Conservation (phyloP, 495 filamentous ascomycete genomes). For the Parmelia sp. region DNA sequence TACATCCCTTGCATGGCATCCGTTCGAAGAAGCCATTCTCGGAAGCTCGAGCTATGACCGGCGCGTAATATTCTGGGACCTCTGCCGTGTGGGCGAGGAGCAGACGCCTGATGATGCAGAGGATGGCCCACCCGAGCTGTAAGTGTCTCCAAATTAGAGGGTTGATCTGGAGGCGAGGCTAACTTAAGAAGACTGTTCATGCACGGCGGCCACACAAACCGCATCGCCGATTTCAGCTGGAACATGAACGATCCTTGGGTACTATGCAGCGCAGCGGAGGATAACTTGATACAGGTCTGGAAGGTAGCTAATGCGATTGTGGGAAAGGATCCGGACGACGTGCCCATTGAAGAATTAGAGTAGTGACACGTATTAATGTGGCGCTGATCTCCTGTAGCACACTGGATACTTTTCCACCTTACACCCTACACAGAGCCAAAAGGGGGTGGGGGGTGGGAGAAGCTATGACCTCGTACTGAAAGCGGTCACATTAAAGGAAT, state of each 20-base stretch:
- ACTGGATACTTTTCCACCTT: not conserved
- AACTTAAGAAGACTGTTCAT: constrained; percentile 68
- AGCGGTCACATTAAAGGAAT: not conserved
- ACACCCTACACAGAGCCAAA: not conserved
- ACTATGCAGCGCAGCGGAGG: constrained; percentile 87
- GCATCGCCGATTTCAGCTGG: constrained; percentile 95
- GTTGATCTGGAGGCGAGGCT: constrained; percentile 19
- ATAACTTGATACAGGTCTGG: constrained; percentile 96
- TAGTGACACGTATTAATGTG: constrained; percentile 28
- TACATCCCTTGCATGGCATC: constrained; percentile 90
- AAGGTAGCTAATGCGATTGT: constrained; percentile 88
- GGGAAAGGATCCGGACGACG: constrained; percentile 69
- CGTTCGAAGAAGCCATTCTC: constrained; percentile 75
- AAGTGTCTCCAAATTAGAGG: constrained; percentile 34
- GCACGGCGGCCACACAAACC: constrained; percentile 97
- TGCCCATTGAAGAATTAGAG: constrained; percentile 73
- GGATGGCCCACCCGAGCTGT: constrained; percentile 94
- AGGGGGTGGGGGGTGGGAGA: too few species aligned
- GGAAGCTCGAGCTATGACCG: constrained; percentile 89
- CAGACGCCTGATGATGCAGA: constrained; percentile 93
- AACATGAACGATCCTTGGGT: constrained; percentile 95
- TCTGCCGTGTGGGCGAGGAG: constrained; percentile 84
- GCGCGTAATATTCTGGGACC: constrained; percentile 92
- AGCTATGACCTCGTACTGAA: not conserved
- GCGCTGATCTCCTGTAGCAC: not conserved